Percentiles rank a stretch among this genome's conserved stretches.
phyloP scores from a whole-genome alignment of 148 eudicot species.

The Rhododendron molle region DNA sequence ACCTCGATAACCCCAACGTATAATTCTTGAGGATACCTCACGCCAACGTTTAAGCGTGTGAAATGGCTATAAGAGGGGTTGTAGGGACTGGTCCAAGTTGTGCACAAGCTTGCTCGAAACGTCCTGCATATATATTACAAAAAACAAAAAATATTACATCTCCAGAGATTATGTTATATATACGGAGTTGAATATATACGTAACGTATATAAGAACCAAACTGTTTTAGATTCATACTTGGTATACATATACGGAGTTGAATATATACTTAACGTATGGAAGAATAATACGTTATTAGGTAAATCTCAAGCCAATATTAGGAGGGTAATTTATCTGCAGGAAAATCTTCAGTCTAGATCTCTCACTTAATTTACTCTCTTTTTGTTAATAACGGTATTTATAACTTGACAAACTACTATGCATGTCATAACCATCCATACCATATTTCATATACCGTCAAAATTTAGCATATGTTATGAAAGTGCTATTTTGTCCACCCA shows the following conservation, averaged over 20 bases:
- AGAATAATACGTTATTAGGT: not conserved
- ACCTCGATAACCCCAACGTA: too few species aligned
- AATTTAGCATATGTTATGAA: not conserved
- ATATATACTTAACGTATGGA: not conserved
- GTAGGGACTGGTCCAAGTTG: too few species aligned
- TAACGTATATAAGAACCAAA: too few species aligned
- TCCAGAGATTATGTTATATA: too few species aligned
- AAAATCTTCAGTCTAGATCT: not conserved
- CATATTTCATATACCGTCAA: not conserved
- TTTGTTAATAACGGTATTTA: not conserved
- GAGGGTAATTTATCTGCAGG: not conserved
- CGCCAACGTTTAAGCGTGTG: too few species aligned
- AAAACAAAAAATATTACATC: too few species aligned
- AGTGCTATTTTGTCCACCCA: not conserved
- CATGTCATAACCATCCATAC: not conserved
- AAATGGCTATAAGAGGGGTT: too few species aligned
- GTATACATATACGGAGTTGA: not conserved
- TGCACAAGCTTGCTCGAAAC: too few species aligned
- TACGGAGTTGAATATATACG: too few species aligned
- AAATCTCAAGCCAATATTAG: not conserved
- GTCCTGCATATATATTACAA: too few species aligned
- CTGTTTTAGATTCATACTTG: not conserved
- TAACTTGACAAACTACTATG: not conserved
- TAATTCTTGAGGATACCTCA: too few species aligned
- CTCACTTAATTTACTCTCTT: not conserved